These are phyloP conservation scores for Pythium dissotocum DNA, from an alignment of 352 stramenopile species.

Conservation along the genomic window DNA sequence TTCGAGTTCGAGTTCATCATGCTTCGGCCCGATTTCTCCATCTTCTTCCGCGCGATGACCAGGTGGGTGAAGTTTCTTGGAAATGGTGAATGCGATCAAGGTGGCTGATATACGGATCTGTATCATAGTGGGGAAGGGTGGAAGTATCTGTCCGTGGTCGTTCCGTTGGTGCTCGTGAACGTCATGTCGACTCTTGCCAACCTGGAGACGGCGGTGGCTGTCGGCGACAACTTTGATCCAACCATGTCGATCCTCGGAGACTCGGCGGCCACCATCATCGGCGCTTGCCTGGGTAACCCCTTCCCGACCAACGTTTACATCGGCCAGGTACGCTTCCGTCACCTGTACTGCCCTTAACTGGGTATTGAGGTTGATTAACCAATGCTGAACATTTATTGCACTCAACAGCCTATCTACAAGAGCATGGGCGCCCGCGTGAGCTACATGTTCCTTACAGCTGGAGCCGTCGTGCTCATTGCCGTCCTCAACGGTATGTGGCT, in stretches of 20 bases:
- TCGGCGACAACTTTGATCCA: slow-evolving; percentile 45
- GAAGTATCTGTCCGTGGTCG: slow-evolving; percentile 45
- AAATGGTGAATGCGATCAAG: neutral
- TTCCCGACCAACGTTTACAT: slow-evolving; percentile 51
- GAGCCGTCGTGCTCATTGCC: slow-evolving; percentile 30
- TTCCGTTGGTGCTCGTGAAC: slow-evolving; percentile 50
- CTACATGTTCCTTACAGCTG: slow-evolving; percentile 39
- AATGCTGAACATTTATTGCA: neutral
- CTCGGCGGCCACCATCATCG: slow-evolving; percentile 40
- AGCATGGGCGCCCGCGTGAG: slow-evolving; percentile 41
- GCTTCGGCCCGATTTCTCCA: slow-evolving; percentile 20
- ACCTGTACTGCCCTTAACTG: neutral
- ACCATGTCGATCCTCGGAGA: slow-evolving; percentile 39
- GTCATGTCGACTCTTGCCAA: slow-evolving; percentile 45
- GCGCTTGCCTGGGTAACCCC: slow-evolving; percentile 38
- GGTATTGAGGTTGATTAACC: neutral
- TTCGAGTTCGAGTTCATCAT: slow-evolving; percentile 32
- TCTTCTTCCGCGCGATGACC: slow-evolving; percentile 31
- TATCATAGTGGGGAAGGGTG: slow-evolving; percentile 31
- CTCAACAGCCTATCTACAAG: slow-evolving; percentile 44
- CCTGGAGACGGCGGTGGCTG: slow-evolving; percentile 37
- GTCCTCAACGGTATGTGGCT: slow-evolving; percentile 33
- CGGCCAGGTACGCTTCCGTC: slow-evolving; percentile 27
- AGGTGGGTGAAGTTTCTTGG: slow-evolving; percentile 19
- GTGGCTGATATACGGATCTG: neutral